Evolutionary conservation across 129 eudicot species (phyloP).

Genomic region (Artemisia argyi): DNA sequence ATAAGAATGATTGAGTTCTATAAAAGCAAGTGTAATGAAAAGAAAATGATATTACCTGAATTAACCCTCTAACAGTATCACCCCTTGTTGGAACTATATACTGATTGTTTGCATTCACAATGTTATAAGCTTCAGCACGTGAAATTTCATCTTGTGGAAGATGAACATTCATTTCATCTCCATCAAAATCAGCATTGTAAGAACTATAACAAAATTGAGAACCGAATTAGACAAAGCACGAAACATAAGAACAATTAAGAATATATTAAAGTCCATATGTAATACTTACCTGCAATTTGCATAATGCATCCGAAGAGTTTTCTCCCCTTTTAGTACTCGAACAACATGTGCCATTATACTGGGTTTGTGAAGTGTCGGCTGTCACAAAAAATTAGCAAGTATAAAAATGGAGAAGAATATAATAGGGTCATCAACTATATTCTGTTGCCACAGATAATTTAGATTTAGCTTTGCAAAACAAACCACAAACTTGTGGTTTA

Average conservation of each 20-base stretch:
- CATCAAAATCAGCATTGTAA: slow-evolving; percentile 98
- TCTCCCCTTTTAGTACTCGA: slow-evolving; percentile 92
- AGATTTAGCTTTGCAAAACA: background rate
- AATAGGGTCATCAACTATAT: background rate
- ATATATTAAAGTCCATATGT: background rate
- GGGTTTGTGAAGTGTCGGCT: slow-evolving; percentile 99
- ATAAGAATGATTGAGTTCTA: background rate
- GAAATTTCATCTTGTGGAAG: slow-evolving; percentile 98
- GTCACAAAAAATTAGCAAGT: slow-evolving; percentile 16
- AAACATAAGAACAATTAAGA: background rate
- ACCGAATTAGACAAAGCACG: background rate
- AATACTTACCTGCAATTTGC: slow-evolving; percentile 90
- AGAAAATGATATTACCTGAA: slow-evolving; percentile 57
- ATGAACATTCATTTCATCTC: slow-evolving; percentile 98
- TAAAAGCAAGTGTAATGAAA: background rate
- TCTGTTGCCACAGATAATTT: background rate
- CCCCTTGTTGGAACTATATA: slow-evolving; percentile 97
- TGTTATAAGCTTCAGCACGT: slow-evolving; percentile 97
- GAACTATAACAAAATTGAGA: slow-evolving; percentile 45
- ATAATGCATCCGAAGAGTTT: slow-evolving; percentile 97
- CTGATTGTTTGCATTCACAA: slow-evolving; percentile 93
- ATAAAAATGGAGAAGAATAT: background rate
- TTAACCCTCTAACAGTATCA: slow-evolving; percentile 91
- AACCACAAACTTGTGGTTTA: too few species aligned
- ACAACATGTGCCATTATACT: slow-evolving; percentile 97